Conservation (phyloP, 208 protist species). For the Vickermania ingenoplastis region DNA sequence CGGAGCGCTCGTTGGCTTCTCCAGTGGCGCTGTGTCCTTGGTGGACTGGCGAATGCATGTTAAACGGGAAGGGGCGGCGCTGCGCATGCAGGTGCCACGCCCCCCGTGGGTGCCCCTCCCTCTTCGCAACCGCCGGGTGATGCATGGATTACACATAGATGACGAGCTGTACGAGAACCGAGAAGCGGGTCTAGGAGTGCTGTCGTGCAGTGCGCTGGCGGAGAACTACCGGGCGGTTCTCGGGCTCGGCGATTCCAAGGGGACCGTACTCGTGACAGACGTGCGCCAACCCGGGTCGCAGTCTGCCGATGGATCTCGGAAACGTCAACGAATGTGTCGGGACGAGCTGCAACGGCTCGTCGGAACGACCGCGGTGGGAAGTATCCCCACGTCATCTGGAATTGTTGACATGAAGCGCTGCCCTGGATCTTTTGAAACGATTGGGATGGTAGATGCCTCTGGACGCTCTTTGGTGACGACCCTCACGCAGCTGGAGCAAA, state of each 20-base stretch:
- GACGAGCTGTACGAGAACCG: neutral
- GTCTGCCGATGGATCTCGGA: neutral
- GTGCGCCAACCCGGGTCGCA: conserved; percentile 13
- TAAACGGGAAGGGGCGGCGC: conserved; percentile 2
- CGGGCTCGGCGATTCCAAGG: conserved; percentile 37
- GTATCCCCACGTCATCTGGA: neutral
- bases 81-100: neutral
- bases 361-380: neutral
- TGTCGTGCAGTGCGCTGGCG: conserved; percentile 51
- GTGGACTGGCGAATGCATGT: conserved; percentile 41
- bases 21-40: conserved; percentile 39
- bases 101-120: neutral
- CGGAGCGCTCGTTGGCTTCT: conserved; percentile 47
- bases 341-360: neutral
- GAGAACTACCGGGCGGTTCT: conserved; percentile 54
- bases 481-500: neutral
- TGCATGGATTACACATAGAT: neutral
- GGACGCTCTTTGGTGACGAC: neutral
- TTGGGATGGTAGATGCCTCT: neutral
- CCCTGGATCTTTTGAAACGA: neutral
- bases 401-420: neutral
- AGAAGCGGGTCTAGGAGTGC: conserved; percentile 22
- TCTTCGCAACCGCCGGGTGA: neutral
- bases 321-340: neutral
- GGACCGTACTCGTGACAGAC: conserved; percentile 52